These are phyloP conservation scores for Lasiosphaeriaceae sp. DNA, from an alignment of 495 filamentous ascomycete species.

Conservation along the genomic window DNA sequence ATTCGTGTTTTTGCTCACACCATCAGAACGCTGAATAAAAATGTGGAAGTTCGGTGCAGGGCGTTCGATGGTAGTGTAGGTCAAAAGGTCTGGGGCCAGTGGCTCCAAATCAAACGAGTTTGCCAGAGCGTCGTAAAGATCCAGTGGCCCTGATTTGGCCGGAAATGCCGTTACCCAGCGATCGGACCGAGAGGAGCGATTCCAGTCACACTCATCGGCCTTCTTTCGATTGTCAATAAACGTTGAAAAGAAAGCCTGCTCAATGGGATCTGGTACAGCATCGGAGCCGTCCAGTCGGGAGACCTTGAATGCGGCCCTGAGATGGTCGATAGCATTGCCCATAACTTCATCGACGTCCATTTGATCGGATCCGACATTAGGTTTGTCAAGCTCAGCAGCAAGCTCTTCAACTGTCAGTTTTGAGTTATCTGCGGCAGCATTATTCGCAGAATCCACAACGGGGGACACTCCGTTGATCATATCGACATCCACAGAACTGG, in stretches of 20 bases:
- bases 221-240: slow-evolving; percentile 43
- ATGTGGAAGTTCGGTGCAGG: slow-evolving; percentile 85
- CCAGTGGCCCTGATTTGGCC: slow-evolving; percentile 35
- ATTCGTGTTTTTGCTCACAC: slow-evolving; percentile 72
- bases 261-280: slow-evolving; percentile 63
- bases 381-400: slow-evolving; percentile 38
- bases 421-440: slow-evolving; percentile 15
- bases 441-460: neutral
- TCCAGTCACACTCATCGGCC: slow-evolving; percentile 32
- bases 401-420: slow-evolving; percentile 38
- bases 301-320: slow-evolving; percentile 82
- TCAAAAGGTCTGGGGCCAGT: slow-evolving; percentile 58
- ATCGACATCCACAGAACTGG: slow-evolving; percentile 3
- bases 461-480: slow-evolving; percentile 14
- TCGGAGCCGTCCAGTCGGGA: slow-evolving; percentile 44
- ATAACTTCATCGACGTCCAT: slow-evolving; percentile 97
- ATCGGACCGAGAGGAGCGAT: slow-evolving; percentile 16
- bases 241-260: slow-evolving; percentile 53
- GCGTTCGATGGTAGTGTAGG: slow-evolving; percentile 70
- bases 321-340: slow-evolving; percentile 80
- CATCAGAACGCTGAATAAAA: slow-evolving; percentile 77
- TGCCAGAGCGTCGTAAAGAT: slow-evolving; percentile 81
- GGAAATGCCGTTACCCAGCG: slow-evolving; percentile 31
- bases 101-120: slow-evolving; percentile 76
- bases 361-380: slow-evolving; percentile 48